Percentiles rank a stretch among this genome's conserved stretches.
These are phyloP conservation scores for Pisolithus microcarpus DNA, from an alignment of 768 basidiomycete genomes.

Conservation along the genomic window DNA sequence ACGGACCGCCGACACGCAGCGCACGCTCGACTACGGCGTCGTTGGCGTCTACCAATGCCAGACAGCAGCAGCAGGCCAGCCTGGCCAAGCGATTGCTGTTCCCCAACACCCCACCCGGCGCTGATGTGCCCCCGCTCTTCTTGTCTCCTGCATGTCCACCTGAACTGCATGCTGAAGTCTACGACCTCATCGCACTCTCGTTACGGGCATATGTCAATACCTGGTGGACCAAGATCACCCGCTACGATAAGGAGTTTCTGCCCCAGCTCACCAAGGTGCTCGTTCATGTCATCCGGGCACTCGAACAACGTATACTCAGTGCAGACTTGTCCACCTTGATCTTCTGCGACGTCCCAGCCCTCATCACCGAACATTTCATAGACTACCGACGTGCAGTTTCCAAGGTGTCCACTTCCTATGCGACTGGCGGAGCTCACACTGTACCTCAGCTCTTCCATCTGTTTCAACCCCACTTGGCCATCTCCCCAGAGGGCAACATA, in stretches of 20 bases:
- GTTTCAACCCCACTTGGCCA: conserved; percentile 78
- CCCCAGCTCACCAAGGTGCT: conserved; percentile 61
- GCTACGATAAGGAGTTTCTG: conserved; percentile 78
- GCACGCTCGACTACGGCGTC: conserved; percentile 20
- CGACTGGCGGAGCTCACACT: conserved; percentile 54
- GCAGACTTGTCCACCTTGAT: conserved; percentile 57
- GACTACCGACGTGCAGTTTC: conserved; percentile 67
- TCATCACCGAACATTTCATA: conserved; percentile 67
- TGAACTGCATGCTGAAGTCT: conserved; percentile 50
- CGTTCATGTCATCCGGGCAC: conserved; percentile 45
- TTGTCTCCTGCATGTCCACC: conserved; percentile 34
- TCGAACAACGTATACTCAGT: conserved; percentile 51
- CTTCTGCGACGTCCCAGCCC: conserved; percentile 52
- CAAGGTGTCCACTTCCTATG: conserved; percentile 65
- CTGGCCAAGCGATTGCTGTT: conserved; percentile 60
- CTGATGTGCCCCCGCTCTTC: conserved; percentile 50
- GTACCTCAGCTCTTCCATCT: conserved; percentile 69
- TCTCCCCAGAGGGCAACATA: conserved; percentile 56
- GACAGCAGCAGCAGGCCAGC: conserved; percentile 23
- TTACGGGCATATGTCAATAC: conserved; percentile 73
- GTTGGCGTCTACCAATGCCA: conserved; percentile 12
- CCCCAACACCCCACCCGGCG: conserved; percentile 38
- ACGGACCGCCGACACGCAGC: not conserved
- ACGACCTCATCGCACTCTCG: conserved; percentile 74
- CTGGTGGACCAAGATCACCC: conserved; percentile 81